Evolutionary conservation across 2,329 filamentous ascomycete genomes (phyloP), one percentile per base, ranked within the genome.

Genomic region (Aspergillus sp.): DNA sequence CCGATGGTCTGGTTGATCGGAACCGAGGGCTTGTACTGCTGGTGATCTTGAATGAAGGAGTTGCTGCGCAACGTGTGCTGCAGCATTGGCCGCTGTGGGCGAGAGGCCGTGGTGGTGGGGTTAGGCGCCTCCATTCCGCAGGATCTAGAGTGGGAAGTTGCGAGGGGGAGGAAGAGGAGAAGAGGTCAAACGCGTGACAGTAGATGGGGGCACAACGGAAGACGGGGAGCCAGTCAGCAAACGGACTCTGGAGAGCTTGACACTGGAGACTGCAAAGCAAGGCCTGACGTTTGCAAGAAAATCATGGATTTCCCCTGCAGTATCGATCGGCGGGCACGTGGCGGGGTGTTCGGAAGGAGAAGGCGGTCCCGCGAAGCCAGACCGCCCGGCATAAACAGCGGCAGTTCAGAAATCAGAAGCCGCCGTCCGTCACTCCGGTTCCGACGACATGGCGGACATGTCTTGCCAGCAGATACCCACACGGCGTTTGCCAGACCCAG

Each of bases 11-110:
- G 73, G 55, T 59, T 72, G 52, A 73, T 64, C 24, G 74, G 67
- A 52, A 66, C 64, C 32, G 72, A 69, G 7, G 77, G 75, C 55
- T 78, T 79, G 64, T 81, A 81, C 59, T 81, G 79, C 63, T 81
- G 78, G 60, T 81, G 79, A 60, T 81, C 79, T 47, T 79, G 76
- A 42, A 81, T 75, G 67, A 79, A 78, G 26, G 78, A 80, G 56
- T 73, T 75, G 62, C 78, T 75, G 54, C 72, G 71, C 61, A 81
- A 58, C 22, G 71, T 76, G 61, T 78, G 77, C 50, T 75, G 77
- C 54, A 81, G 71, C 31, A 76, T 74, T 10, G 78, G 79, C 54
- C 77, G 75, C 53, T 67, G 66, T 18, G 73, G 71, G 60, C 75
- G 75, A 57, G 67, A 16, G 42, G 54, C 36, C 36, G 50, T 57